These are phyloP conservation scores for Endocarpon pusillum DNA, from an alignment of 495 filamentous ascomycete genomes.

Conservation along the genomic window DNA sequence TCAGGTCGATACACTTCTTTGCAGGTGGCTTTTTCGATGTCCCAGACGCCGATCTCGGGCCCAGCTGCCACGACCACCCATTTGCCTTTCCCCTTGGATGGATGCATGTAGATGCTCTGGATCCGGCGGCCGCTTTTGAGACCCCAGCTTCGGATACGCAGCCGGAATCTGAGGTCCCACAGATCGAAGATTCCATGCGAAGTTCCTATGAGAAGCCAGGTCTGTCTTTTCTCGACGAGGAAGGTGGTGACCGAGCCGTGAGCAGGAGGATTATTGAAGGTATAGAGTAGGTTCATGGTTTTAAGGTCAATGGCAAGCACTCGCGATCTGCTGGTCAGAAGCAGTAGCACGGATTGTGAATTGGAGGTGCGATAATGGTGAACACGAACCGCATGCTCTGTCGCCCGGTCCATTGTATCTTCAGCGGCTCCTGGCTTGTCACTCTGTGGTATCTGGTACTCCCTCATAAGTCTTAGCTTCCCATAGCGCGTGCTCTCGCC, in stretches of 20 bases:
- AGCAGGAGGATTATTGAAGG: conserved; percentile 75
- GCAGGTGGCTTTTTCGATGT: conserved; percentile 77
- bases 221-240: conserved; percentile 63
- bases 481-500: conserved; percentile 52
- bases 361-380: conserved; percentile 74
- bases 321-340: conserved; percentile 74
- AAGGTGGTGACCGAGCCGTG: conserved; percentile 92
- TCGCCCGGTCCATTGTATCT: conserved; percentile 12
- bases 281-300: conserved; percentile 67
- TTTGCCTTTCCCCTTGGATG: conserved; percentile 52
- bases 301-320: conserved; percentile 76
- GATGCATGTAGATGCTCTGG: conserved; percentile 62
- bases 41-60: conserved; percentile 92
- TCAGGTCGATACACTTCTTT: conserved; percentile 69
- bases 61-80: conserved; percentile 81
- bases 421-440: conserved; percentile 15
- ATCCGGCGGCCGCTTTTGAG: conserved; percentile 69
- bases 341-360: conserved; percentile 55
- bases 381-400: conserved; percentile 73
- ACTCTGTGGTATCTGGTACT: conserved; percentile 42
- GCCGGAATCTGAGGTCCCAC: conserved; percentile 89
- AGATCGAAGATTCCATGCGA: conserved; percentile 85
- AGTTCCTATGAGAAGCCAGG: conserved; percentile 84
- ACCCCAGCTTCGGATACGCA: conserved; percentile 78
- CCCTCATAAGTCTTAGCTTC: conserved; percentile 55